phyloP scores from a whole-genome alignment of 345 rosid species.

The Durio zibethinus region DNA sequence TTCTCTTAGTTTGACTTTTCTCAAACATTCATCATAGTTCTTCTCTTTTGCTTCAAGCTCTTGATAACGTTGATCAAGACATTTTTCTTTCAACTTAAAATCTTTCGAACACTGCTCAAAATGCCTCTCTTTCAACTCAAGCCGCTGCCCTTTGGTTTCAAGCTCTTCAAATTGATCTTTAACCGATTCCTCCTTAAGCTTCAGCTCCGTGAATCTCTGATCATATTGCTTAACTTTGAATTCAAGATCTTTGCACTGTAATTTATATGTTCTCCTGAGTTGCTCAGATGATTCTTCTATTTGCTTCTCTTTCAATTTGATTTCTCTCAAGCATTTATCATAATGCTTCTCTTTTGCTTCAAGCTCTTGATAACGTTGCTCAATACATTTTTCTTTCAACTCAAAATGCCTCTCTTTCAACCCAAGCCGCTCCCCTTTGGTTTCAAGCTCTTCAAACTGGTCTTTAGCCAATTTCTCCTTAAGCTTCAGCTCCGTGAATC shows the following conservation, averaged over 20 bases:
- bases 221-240: neutral
- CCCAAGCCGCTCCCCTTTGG: neutral
- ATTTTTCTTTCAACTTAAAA: slow-evolving; percentile 20
- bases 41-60: slow-evolving; percentile 16
- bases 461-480: neutral
- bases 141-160: slow-evolving; percentile 1
- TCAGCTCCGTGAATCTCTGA: neutral
- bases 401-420: slow-evolving; percentile 17
- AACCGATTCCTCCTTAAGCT: neutral
- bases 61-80: neutral
- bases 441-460: slow-evolving; percentile 1
- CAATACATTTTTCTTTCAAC: slow-evolving; percentile 14
- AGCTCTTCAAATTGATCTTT: slow-evolving; percentile 11
- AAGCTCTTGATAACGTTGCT: neutral
- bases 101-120: slow-evolving; percentile 5
- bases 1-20: slow-evolving; percentile 14
- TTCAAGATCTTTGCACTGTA: neutral
- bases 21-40: slow-evolving; percentile 3
- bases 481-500: neutral
- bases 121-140: slow-evolving; percentile 11
- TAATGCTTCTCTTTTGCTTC: slow-evolving; percentile 15
- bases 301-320: slow-evolving; percentile 14
- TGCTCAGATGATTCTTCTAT: slow-evolving; percentile 12
- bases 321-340: neutral
- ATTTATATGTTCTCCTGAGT: neutral